phyloP scores from a whole-genome alignment of 108 stramenopile species.

The Conticribra weissflogii region DNA sequence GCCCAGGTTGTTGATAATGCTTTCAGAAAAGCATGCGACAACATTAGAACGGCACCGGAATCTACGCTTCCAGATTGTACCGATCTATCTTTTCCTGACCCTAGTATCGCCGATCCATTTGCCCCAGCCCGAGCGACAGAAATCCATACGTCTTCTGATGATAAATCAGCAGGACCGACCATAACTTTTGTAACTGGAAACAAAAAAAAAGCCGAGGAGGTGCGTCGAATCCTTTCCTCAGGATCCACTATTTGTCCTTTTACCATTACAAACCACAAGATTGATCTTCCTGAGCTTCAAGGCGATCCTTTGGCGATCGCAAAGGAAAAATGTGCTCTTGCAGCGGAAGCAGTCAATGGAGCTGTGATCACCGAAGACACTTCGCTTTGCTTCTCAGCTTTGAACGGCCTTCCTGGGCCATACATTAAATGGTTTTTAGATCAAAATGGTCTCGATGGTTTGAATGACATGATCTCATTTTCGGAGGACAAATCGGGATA shows the following conservation, averaged over 20 bases:
- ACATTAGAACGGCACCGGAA: slow-evolving; percentile 26
- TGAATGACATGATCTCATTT: slow-evolving; percentile 88
- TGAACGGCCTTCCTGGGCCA: slow-evolving; percentile 94
- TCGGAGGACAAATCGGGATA: slow-evolving; percentile 94
- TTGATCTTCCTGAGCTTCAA: slow-evolving; percentile 95
- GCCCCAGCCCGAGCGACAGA: slow-evolving; percentile 38
- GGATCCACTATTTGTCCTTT: slow-evolving; percentile 61
- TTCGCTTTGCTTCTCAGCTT: slow-evolving; percentile 93
- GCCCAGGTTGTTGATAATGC: slow-evolving; percentile 48
- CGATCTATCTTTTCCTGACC: slow-evolving; percentile 82
- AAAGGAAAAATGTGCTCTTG: slow-evolving; percentile 92
- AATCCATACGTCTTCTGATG: not conserved
- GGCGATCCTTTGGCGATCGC: slow-evolving; percentile 96
- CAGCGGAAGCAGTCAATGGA: slow-evolving; percentile 81
- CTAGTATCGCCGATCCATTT: slow-evolving; percentile 60
- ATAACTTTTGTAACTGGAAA: slow-evolving; percentile 99
- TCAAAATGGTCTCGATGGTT: slow-evolving; percentile 89
- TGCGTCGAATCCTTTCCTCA: slow-evolving; percentile 66
- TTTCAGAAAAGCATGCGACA: slow-evolving; percentile 67
- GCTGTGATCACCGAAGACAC: slow-evolving; percentile 97
- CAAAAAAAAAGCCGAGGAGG: slow-evolving; percentile 97
- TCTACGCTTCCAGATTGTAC: slow-evolving; percentile 49
- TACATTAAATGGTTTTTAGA: slow-evolving; percentile 99
- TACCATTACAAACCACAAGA: slow-evolving; percentile 73
- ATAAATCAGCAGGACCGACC: not conserved